phyloP scores from a whole-genome alignment of 2,329 filamentous ascomycete species.

The Sporothrix brunneoviolacea region DNA sequence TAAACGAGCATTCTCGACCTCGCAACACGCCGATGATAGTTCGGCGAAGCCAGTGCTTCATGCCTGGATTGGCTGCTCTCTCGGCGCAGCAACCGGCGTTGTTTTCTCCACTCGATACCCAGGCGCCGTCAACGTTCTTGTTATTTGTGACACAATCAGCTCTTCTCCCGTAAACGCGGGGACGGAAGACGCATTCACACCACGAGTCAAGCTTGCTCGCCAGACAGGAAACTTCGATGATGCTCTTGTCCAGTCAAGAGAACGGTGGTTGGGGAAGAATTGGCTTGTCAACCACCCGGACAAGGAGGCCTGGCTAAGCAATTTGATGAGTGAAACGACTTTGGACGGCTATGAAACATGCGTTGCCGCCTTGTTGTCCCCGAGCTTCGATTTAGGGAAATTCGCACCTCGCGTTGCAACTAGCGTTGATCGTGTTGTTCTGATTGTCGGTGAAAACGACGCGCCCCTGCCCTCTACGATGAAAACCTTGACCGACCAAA shows the following conservation, averaged over 20 bases:
- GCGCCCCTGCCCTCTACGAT: conserved; percentile 33
- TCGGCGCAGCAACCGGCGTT: conserved; percentile 36
- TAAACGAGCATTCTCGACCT: no score
- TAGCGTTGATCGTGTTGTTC: conserved; percentile 30
- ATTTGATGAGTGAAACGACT: conserved; percentile 31
- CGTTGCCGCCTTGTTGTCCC: conserved; percentile 31
- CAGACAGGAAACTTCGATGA: conserved; percentile 13
- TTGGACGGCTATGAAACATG: conserved; percentile 37
- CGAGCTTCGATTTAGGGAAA: conserved; percentile 32
- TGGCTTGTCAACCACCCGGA: conserved; percentile 30
- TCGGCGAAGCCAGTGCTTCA: conserved; percentile 25
- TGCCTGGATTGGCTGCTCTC: conserved; percentile 39
- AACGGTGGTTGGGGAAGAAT: conserved; percentile 24
- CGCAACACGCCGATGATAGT: no score
- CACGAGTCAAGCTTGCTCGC: conserved; percentile 29
- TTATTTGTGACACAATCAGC: conserved; percentile 36
- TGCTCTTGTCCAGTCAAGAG: conserved; percentile 4
- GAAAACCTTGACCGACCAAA: conserved; percentile 30
- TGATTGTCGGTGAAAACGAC: conserved; percentile 37
- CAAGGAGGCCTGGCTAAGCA: conserved; percentile 6
- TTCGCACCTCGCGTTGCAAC: conserved; percentile 26
- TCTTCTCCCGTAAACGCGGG: conserved; percentile 32
- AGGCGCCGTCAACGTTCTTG: conserved; percentile 30
- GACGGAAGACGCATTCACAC: conserved; percentile 29
- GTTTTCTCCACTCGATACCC: conserved; percentile 34